These are phyloP conservation scores for Lycium ferocissimum DNA, from an alignment of 257 asterid species.

Conservation along the genomic window DNA sequence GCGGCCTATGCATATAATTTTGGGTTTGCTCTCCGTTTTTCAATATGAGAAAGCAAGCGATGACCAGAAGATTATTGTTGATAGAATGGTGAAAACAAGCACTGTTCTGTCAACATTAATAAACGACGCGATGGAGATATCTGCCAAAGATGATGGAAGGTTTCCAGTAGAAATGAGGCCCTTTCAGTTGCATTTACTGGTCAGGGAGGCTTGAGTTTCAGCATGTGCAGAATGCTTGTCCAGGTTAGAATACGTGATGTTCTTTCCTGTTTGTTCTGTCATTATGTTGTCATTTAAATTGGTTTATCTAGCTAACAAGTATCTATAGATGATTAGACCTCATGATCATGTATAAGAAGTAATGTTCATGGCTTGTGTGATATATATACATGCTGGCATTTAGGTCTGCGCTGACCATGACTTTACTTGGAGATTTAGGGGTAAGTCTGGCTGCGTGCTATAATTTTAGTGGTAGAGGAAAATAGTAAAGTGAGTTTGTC, in stretches of 20 bases:
- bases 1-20: slow-evolving; percentile 46
- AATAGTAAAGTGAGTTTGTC: not conserved
- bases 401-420: not conserved
- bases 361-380: not conserved
- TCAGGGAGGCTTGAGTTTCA: slow-evolving; percentile 51
- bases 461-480: not conserved
- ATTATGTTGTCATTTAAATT: not conserved
- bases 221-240: slow-evolving; percentile 53
- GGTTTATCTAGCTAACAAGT: not conserved
- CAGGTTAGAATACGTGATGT: slow-evolving; percentile 41
- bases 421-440: not conserved
- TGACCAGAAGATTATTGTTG: slow-evolving; percentile 49
- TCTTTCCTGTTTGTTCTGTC: not conserved
- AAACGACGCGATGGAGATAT: slow-evolving; percentile 50
- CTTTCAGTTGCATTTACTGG: slow-evolving; percentile 44
- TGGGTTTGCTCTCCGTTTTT: slow-evolving; percentile 43
- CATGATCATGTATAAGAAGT: not conserved
- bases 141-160: slow-evolving; percentile 51
- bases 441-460: not conserved
- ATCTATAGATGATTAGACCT: not conserved
- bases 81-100: slow-evolving; percentile 44
- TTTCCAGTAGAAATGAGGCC: slow-evolving; percentile 46
- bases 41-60: slow-evolving; percentile 37
- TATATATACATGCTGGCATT: not conserved
- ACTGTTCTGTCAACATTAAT: slow-evolving; percentile 41